Evolutionary conservation across 164 flowering plant genomes (phyloP).

Genomic region (Vitis rupestris): DNA sequence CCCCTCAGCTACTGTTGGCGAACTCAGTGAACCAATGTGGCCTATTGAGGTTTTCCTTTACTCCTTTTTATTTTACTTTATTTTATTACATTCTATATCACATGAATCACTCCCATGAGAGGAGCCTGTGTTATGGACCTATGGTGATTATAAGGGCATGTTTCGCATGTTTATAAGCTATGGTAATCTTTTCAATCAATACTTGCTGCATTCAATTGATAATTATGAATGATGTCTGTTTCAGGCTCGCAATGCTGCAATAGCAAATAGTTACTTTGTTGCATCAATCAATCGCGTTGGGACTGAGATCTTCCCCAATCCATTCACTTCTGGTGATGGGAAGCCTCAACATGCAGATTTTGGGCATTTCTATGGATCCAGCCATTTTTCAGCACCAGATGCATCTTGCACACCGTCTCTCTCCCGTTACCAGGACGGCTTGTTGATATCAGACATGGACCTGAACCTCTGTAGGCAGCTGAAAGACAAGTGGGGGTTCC

Average conservation of each 20-base stretch:
- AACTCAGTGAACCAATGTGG: constrained; percentile 99
- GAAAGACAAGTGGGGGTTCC: constrained; percentile 97
- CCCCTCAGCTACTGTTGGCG: constrained; percentile 98
- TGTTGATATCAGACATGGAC: constrained; percentile 89
- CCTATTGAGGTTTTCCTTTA: constrained; percentile 73
- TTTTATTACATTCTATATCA: neutral
- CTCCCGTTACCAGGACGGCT: constrained; percentile 72
- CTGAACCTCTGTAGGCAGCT: constrained; percentile 92
- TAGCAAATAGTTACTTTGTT: constrained; percentile 88
- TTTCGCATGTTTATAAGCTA: too few relatives aligned
- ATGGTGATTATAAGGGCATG: too few relatives aligned
- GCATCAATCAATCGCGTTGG: constrained; percentile 97
- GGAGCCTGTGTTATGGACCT: too few relatives aligned
- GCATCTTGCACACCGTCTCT: constrained; percentile 94
- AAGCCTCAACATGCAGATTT: constrained; percentile 89
- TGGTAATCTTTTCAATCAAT: too few relatives aligned
- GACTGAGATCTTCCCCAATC: constrained; percentile 84
- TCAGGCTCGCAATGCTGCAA: constrained; percentile 98
- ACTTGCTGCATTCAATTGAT: neutral
- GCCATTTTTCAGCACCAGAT: constrained; percentile 91
- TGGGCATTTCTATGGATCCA: constrained; percentile 97
- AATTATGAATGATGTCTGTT: constrained; percentile 3
- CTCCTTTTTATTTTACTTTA: neutral
- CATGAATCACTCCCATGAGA: neutral
- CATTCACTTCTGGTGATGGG: constrained; percentile 98